Base-by-base conservation (phyloP, 1,284 basidiomycete species). In the Apiotrichum laibachii region DNA sequence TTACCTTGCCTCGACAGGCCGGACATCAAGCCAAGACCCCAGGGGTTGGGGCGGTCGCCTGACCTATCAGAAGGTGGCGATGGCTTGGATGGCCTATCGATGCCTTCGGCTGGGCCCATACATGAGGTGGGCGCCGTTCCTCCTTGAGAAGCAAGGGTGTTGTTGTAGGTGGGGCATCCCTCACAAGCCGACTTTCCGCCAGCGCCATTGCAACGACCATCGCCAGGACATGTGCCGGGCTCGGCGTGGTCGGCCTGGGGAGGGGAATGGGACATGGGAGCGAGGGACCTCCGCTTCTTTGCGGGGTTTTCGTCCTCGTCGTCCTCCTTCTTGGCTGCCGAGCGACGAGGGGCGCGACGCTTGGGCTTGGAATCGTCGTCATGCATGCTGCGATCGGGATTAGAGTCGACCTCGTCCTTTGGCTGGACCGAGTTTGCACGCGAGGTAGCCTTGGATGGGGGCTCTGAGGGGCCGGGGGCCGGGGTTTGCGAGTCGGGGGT, bases 141-240 rank as follows among this genome's bases (percentile, higher is more conserved):
- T 21, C 21, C 56, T 9, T 46, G 42, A 22, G 57, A 34, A 8
- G 61, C 59, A 16, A 72, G 55, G 55, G 83, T 83, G 73, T 96
- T 96, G 82, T 96, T 97, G 80, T 86, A 92, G 44, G 92, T 92
- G 13, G 93, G 93, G 77, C 93, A 96, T 46, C 93, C 93, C 66
- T 88, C 85, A 76, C 93, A 97, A 63, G 89, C 88, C 60, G 85
- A 86, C 67, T 90, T 87, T 61, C 93, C 93, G 68, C 93, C 93
- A 34, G 90, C 92, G 63, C 93, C 93, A 79, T 97, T 91, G 79
- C 93, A 97, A 66, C 90, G 85, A 42, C 93, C 93, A 78, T 94
- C 93, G 59, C 93, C 93, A 8, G 93, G 93, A 77, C 93, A 97
- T 19, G 92, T 92, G 51, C 92, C 89, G 6, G 69, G 72, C 22